Evolutionary conservation across 1,284 basidiomycete genomes (phyloP).

Genomic region (Ceratobasidium papillatum): DNA sequence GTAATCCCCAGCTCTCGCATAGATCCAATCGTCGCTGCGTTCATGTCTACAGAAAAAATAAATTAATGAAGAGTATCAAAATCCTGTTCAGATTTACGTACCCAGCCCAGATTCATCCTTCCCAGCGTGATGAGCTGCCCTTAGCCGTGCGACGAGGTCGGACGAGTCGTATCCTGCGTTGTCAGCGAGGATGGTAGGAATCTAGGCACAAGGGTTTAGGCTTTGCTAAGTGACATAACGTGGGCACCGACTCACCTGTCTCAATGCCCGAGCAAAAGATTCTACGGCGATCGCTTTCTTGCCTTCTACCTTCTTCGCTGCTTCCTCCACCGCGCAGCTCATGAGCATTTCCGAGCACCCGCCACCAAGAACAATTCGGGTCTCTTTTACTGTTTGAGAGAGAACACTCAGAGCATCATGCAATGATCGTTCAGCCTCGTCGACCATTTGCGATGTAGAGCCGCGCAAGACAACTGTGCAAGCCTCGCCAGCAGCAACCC

Average conservation of each 20-base stretch:
- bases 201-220: slow-evolving; percentile 53
- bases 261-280: slow-evolving; percentile 86
- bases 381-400: slow-evolving; percentile 98
- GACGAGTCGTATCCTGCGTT: slow-evolving; percentile 98
- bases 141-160: slow-evolving; percentile 90
- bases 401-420: slow-evolving; percentile 98
- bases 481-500: slow-evolving; percentile 97
- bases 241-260: slow-evolving; percentile 61
- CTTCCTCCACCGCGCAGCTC: slow-evolving; percentile 93
- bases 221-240: background rate
- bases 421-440: slow-evolving; percentile 97
- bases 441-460: slow-evolving; percentile 98
- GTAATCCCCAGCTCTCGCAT: slow-evolving; percentile 92
- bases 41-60: slow-evolving; percentile 74
- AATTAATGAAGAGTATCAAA: background rate
- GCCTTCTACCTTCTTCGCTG: slow-evolving; percentile 83
- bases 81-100: slow-evolving; percentile 53
- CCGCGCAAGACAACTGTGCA: slow-evolving; percentile 98
- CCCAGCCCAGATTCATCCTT: slow-evolving; percentile 84
- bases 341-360: slow-evolving; percentile 99
- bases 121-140: slow-evolving; percentile 95
- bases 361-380: slow-evolving; percentile 91
- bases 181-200: slow-evolving; percentile 96
- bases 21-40: slow-evolving; percentile 82
- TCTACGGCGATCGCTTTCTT: slow-evolving; percentile 98